A percentile compares a stretch with the other conserved stretches of the same genome.
Evolutionary conservation across 805 yeast species (phyloP).

Genomic region (Ogataea thermomethanolica): DNA sequence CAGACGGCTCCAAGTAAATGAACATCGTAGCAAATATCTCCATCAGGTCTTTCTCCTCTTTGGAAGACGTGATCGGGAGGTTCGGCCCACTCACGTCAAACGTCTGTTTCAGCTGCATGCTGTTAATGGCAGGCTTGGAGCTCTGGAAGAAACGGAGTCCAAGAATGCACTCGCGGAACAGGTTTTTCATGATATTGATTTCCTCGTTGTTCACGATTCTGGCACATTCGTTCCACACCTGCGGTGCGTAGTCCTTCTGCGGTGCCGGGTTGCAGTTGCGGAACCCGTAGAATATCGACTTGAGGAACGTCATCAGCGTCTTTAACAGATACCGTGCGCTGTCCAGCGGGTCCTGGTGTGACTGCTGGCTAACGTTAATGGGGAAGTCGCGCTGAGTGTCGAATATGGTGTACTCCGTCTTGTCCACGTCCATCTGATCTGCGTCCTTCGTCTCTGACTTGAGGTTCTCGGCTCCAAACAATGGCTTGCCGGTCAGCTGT

Average conservation of each 20-base stretch:
- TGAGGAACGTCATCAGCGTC: conserved; percentile 83
- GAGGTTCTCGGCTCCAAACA: conserved; percentile 18
- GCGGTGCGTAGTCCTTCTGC: conserved; percentile 46
- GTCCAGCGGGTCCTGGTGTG: conserved; percentile 65
- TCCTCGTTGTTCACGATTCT: conserved; percentile 83
- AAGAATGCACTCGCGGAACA: conserved; percentile 79
- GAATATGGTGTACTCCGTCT: conserved; percentile 35
- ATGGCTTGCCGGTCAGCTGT: conserved; percentile 28
- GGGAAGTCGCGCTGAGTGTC: conserved; percentile 53
- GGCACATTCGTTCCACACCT: conserved; percentile 81
- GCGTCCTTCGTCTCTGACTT: conserved; percentile 6
- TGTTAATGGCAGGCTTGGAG: conserved; percentile 43
- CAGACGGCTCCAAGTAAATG: conserved; percentile 90
- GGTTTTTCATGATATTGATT: conserved; percentile 64
- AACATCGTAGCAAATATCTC: conserved; percentile 92
- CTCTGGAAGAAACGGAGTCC: conserved; percentile 75
- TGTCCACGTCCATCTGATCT: conserved; percentile 19
- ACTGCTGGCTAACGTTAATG: conserved; percentile 51
- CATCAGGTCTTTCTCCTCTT: conserved; percentile 93
- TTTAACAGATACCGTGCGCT: conserved; percentile 87
- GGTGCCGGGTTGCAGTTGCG: conserved; percentile 89
- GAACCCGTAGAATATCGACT: conserved; percentile 84
- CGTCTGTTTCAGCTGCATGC: conserved; percentile 32
- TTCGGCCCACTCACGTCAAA: conserved; percentile 78
- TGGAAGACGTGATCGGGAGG: conserved; percentile 79